A percentile compares a stretch with the other conserved stretches of the same genome.
phyloP scores from a whole-genome alignment of 495 filamentous ascomycete genomes.

The Hypoxylon fuscum region DNA sequence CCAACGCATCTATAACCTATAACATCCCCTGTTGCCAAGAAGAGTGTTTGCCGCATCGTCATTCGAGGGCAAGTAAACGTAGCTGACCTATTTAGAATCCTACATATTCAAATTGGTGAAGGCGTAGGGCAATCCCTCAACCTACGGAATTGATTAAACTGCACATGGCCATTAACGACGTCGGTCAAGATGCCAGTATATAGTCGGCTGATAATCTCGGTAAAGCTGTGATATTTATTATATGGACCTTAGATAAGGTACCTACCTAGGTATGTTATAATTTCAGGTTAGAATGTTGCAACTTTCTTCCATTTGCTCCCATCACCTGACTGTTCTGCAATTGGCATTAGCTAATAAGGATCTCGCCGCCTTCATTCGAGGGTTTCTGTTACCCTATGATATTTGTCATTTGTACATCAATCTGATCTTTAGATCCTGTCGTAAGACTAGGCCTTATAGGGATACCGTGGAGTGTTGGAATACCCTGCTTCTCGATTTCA shows the following conservation, averaged over 20 bases:
- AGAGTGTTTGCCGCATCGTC: constrained; percentile 4
- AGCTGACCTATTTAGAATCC: background rate
- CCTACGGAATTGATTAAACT: too few relatives aligned
- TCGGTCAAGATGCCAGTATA: background rate
- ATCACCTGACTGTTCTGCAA: background rate
- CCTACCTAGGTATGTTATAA: constrained; percentile 12
- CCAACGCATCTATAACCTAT: constrained; percentile 25
- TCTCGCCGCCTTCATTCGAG: background rate
- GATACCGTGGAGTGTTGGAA: background rate
- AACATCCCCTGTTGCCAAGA: constrained; percentile 35
- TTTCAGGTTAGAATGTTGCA: constrained; percentile 17
- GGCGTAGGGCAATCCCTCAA: too few relatives aligned
- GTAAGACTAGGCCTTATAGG: background rate
- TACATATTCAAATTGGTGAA: background rate
- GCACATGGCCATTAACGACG: background rate
- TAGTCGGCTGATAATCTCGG: background rate
- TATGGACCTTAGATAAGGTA: too few relatives aligned
- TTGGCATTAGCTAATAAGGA: constrained; percentile 30
- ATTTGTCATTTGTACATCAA: constrained; percentile 6
- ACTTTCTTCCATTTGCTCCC: constrained; percentile 4
- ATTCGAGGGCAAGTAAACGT: constrained; percentile 3
- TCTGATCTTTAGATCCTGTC: background rate
- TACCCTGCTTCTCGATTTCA: background rate
- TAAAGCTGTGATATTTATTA: background rate
- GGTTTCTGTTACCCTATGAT: constrained; percentile 4